These are phyloP conservation scores for Phytophthora pistaciae DNA, from an alignment of 352 stramenopile species.

Conservation along the genomic window DNA sequence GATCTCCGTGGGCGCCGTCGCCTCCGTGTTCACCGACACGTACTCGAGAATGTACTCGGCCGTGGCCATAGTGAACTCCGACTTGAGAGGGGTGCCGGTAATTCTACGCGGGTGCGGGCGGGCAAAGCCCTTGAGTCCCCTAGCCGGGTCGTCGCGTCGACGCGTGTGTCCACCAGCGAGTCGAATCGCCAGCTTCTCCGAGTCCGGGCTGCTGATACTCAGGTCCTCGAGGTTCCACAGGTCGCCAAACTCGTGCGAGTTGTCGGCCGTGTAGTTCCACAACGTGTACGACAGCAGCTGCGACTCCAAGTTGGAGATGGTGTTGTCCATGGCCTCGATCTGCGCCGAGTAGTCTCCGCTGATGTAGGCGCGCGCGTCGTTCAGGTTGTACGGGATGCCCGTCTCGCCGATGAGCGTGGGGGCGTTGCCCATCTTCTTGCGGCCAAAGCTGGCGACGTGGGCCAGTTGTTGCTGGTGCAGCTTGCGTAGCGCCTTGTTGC, in stretches of 20 bases:
- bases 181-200: slow-evolving; percentile 28
- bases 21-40: slow-evolving; percentile 22
- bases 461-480: slow-evolving; percentile 67
- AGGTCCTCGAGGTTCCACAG: slow-evolving; percentile 88
- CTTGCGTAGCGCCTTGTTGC: slow-evolving; percentile 52
- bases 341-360: slow-evolving; percentile 58
- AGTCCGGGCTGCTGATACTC: slow-evolving; percentile 73
- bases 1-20: slow-evolving; percentile 31
- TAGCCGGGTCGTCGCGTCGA: slow-evolving; percentile 46
- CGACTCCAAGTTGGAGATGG: slow-evolving; percentile 62
- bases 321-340: slow-evolving; percentile 67
- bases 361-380: slow-evolving; percentile 46
- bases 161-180: slow-evolving; percentile 44
- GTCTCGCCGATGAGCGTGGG: slow-evolving; percentile 71
- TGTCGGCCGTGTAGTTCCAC: slow-evolving; percentile 89
- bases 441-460: slow-evolving; percentile 58
- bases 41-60: slow-evolving; percentile 67
- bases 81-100: slow-evolving; percentile 63
- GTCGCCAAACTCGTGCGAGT: slow-evolving; percentile 78
- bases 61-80: slow-evolving; percentile 50
- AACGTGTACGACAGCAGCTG: slow-evolving; percentile 83
- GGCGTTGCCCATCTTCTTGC: slow-evolving; percentile 44
- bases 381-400: slow-evolving; percentile 69
- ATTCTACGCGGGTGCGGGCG: slow-evolving; percentile 71
- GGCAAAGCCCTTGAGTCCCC: slow-evolving; percentile 63